Evolutionary conservation across 352 stramenopile species (phyloP).

Genomic region (Globisporangium barbulae): DNA sequence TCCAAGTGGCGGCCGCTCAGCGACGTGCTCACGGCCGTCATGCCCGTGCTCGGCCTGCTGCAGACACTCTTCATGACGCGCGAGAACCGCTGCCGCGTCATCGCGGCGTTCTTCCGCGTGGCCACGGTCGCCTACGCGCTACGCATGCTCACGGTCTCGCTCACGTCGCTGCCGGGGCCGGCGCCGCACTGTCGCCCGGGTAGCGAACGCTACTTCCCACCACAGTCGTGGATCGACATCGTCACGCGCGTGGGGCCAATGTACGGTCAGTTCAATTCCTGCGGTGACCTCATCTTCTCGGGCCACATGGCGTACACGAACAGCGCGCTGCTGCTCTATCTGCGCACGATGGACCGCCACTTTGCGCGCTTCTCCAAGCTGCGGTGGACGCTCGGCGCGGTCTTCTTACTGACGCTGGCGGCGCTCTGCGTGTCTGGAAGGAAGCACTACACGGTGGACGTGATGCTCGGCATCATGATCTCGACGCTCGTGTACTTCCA

Average conservation of each 20-base stretch:
- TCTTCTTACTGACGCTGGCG: conserved; percentile 46
- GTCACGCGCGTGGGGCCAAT: conserved; percentile 62
- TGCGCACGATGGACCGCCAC: conserved; percentile 59
- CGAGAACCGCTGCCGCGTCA: conserved; percentile 42
- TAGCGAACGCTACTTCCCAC: conserved; percentile 51
- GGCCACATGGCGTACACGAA: conserved; percentile 75
- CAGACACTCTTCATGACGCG: conserved; percentile 46
- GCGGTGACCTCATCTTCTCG: conserved; percentile 76
- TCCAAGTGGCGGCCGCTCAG: conserved; percentile 60
- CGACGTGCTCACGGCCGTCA: conserved; percentile 55
- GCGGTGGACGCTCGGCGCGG: conserved; percentile 44
- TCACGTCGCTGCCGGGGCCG: conserved; percentile 69
- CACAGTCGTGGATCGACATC: conserved; percentile 66
- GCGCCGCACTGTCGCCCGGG: conserved; percentile 61
- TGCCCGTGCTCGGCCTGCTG: conserved; percentile 59
- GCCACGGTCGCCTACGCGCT: conserved; percentile 69
- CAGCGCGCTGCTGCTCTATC: conserved; percentile 58
- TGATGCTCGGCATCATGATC: conserved; percentile 65
- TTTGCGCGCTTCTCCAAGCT: conserved; percentile 41
- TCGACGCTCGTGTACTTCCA: conserved; percentile 70
- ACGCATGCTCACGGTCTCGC: conserved; percentile 55
- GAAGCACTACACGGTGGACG: conserved; percentile 79
- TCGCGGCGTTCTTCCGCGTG: conserved; percentile 65
- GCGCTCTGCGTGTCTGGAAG: conserved; percentile 54
- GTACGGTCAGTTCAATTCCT: conserved; percentile 75